These are phyloP conservation scores for Laburnicola sp. DNA, from an alignment of 2,329 filamentous ascomycete genomes.

Conservation along the genomic window DNA sequence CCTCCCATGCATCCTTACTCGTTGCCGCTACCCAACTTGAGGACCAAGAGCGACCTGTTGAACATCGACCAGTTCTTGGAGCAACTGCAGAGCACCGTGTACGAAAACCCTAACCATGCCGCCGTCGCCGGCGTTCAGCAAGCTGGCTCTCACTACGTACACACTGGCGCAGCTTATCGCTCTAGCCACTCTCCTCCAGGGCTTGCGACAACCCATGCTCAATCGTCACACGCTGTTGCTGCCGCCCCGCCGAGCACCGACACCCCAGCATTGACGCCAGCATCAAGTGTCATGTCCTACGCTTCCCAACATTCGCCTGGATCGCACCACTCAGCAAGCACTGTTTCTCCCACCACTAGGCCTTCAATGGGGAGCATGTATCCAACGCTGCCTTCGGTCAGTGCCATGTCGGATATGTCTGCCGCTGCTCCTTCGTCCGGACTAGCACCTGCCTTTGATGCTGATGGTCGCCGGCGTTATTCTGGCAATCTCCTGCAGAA, in stretches of 20 bases:
- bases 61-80: slow-evolving; percentile 95
- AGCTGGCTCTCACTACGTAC: slow-evolving; percentile 68
- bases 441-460: slow-evolving; percentile 66
- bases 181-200: slow-evolving; percentile 61
- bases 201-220: slow-evolving; percentile 40
- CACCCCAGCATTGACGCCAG: slow-evolving; percentile 76
- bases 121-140: slow-evolving; percentile 78
- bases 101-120: slow-evolving; percentile 84
- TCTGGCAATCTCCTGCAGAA: slow-evolving; percentile 63
- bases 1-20: slow-evolving; percentile 79
- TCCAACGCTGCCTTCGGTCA: slow-evolving; percentile 72
- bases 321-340: slow-evolving; percentile 63
- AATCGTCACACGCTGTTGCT: slow-evolving; percentile 58
- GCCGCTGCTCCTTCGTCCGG: slow-evolving; percentile 69
- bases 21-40: slow-evolving; percentile 82
- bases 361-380: slow-evolving; percentile 65
- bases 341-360: slow-evolving; percentile 68
- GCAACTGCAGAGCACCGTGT: slow-evolving; percentile 94
- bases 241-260: slow-evolving; percentile 53
- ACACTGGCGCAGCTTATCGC: slow-evolving; percentile 56
- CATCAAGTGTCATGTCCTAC: slow-evolving; percentile 75
- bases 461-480: slow-evolving; percentile 63
- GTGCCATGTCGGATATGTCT: slow-evolving; percentile 63
- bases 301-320: slow-evolving; percentile 76
- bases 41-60: slow-evolving; percentile 90